Base-by-base conservation (phyloP, 495 filamentous ascomycete species). In the Sporormia fimetaria region DNA sequence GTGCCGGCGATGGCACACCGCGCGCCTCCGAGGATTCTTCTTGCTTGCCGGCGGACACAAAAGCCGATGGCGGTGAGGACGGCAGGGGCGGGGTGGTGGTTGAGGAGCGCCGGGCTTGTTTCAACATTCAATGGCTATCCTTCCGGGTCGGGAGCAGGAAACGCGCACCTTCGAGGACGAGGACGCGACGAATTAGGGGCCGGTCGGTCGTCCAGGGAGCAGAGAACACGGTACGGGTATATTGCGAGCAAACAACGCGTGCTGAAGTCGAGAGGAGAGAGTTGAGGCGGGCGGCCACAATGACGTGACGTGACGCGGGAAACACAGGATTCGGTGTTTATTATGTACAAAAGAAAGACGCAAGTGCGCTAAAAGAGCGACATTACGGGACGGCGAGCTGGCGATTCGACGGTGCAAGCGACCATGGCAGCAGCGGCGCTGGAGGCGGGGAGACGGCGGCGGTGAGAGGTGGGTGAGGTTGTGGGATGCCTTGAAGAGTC, bases 41-140 rank as follows among this genome's bases (percentile, higher is more conserved):
- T 39, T 25, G 39, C 51, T 50, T 42, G 36, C 42, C 26, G 27
- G 28, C 24, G 12, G 39, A 26, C 32, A 21, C 33, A 31, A 47
- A 29, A 35, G 37, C 47, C 33, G 34, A 38, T 36, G 51, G 51
- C 30, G 51, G 51, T 31, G 51, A 55, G 33, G 51, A 55, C 6
- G 51, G 51, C 47, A 38, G 47, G 22, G 42, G 25, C 21, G 41
- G 32, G 28, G 51, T 51, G 23, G 32, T 33, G 26, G 46, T 46
- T 38, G 47, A 51, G 25, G 25, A 33, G 35, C 51, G 51, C 51
- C 51, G 51, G 47, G 51, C 51, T 55, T 47, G 51, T 46, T 55
- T 51, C 51, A 55, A 55, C 38, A 30, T 47, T 51, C 39, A 47
- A 37, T 36, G 37, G 44, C 22, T 21, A 12, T 30, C 6, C 16